phyloP scores from a whole-genome alignment of 768 basidiomycete genomes.

The Hemileccinum impolitum region DNA sequence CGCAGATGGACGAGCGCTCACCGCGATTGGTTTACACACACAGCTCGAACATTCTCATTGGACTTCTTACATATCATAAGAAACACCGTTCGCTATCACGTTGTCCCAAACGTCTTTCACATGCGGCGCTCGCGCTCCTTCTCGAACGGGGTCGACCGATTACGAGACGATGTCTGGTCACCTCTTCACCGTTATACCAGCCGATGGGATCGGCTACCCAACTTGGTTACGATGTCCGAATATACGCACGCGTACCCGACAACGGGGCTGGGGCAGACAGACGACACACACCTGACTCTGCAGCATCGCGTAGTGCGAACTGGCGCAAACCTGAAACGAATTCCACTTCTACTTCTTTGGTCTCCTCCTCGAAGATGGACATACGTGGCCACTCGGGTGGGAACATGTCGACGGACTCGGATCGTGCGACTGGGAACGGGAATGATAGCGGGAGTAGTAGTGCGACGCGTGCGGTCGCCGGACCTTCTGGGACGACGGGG shows the following conservation, averaged over 20 bases:
- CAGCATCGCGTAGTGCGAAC: slow-evolving; percentile 12
- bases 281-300: slow-evolving; percentile 17
- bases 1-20: slow-evolving; percentile 6
- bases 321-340: slow-evolving; percentile 22
- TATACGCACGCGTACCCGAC: slow-evolving; percentile 71
- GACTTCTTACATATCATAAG: slow-evolving; percentile 68
- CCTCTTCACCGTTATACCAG: slow-evolving; percentile 83
- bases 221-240: slow-evolving; percentile 70
- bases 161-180: slow-evolving; percentile 70
- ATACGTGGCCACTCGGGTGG: slow-evolving; percentile 16
- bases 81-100: slow-evolving; percentile 41
- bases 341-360: background rate
- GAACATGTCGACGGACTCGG: slow-evolving; percentile 28
- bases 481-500: slow-evolving; percentile 10
- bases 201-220: slow-evolving; percentile 69
- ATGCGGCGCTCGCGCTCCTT: slow-evolving; percentile 72
- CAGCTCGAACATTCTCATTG: slow-evolving; percentile 87
- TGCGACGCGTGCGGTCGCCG: slow-evolving; percentile 12
- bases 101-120: slow-evolving; percentile 58
- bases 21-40: background rate
- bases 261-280: slow-evolving; percentile 61
- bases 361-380: slow-evolving; percentile 11
- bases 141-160: slow-evolving; percentile 80
- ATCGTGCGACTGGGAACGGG: slow-evolving; percentile 9
- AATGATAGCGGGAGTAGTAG: slow-evolving; percentile 2